Evolutionary conservation across 202 grass and related monocot species (phyloP).

Genomic region (Setaria viridis): DNA sequence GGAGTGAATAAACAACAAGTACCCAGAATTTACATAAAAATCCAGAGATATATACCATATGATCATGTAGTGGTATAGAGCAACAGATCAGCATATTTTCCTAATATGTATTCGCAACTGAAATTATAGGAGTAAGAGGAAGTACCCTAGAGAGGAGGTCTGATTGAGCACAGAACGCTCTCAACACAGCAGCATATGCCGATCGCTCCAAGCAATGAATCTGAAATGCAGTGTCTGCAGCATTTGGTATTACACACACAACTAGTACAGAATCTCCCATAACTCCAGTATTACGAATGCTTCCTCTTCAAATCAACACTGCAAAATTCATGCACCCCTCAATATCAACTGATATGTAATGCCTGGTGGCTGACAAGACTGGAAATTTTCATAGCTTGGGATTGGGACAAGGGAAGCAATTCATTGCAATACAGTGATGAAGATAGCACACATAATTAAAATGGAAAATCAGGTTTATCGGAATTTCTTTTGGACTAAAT

Average conservation of each 20-base stretch:
- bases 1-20: background rate
- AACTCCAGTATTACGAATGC: background rate
- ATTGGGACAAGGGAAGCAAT: background rate
- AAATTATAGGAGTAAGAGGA: slow-evolving; percentile 29
- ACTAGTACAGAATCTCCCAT: slow-evolving; percentile 24
- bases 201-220: slow-evolving; percentile 61
- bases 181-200: slow-evolving; percentile 69
- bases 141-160: slow-evolving; percentile 65
- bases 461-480: background rate
- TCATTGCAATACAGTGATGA: background rate
- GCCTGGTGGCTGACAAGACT: background rate
- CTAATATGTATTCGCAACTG: slow-evolving; percentile 3
- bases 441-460: slow-evolving; percentile 1
- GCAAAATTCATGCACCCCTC: slow-evolving; percentile 7
- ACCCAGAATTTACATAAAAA: slow-evolving; percentile 18
- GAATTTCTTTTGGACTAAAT: background rate
- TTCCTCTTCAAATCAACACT: slow-evolving; percentile 34
- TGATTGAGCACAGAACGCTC: slow-evolving; percentile 66
- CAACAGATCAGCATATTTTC: background rate
- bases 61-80: slow-evolving; percentile 8
- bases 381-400: background rate
- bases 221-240: slow-evolving; percentile 52
- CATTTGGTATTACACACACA: slow-evolving; percentile 36
- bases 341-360: slow-evolving; percentile 28
- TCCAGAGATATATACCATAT: background rate